Evolutionary conservation across 306 rosid genomes (phyloP).

Genomic region (Glycine soja): DNA sequence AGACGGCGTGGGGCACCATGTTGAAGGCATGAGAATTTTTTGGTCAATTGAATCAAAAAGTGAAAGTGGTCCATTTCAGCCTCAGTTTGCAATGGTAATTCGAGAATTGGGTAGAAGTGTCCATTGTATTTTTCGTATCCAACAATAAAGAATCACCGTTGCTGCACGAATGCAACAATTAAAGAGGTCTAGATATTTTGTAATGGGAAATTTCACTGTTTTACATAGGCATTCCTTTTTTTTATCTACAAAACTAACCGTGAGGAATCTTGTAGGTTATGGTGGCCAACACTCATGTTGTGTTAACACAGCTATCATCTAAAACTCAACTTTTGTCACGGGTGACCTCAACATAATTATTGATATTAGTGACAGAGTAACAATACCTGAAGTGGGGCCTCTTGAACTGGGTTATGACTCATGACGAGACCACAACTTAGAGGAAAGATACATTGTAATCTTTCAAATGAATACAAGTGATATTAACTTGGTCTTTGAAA

Average conservation of each 20-base stretch:
- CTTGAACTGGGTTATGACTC: constrained; percentile 6
- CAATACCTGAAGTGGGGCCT: constrained; percentile 17
- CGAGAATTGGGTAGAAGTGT: neutral
- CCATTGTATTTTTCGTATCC: neutral
- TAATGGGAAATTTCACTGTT: neutral
- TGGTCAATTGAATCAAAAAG: constrained; percentile 21
- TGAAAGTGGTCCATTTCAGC: constrained; percentile 10
- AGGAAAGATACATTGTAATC: neutral
- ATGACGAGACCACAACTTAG: neutral
- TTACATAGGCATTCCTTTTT: neutral
- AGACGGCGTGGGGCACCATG: neutral
- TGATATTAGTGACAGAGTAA: constrained; percentile 16
- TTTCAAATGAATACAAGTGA: neutral
- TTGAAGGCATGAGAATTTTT: neutral
- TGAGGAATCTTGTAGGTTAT: neutral
- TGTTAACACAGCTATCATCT: neutral
- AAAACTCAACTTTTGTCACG: constrained; percentile 28
- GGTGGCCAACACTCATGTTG: constrained; percentile 7
- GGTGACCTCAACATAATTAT: constrained; percentile 23
- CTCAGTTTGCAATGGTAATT: neutral
- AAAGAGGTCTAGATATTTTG: neutral
- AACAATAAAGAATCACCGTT: neutral
- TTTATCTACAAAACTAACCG: neutral
- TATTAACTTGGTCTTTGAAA: neutral
- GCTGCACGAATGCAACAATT: neutral